Evolutionary conservation across 1,284 basidiomycete genomes (phyloP).

Genomic region (Omphalotus olearius): DNA sequence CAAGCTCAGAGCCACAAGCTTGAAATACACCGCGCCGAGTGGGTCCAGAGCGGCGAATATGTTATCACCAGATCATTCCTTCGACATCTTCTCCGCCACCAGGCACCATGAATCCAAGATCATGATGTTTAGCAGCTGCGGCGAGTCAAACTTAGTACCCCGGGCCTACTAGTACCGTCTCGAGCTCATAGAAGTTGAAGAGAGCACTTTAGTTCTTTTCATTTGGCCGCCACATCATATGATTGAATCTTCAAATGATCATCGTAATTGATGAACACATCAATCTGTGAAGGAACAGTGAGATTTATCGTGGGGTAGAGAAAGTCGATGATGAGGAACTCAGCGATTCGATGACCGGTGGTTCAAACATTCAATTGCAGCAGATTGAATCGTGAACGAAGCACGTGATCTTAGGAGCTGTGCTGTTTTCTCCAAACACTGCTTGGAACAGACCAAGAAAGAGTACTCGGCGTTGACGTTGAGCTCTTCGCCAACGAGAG

Average conservation of each 20-base stretch:
- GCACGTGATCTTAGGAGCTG: background rate
- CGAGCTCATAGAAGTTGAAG: too few species aligned
- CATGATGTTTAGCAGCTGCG: too few species aligned
- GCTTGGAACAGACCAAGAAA: constrained; percentile 1
- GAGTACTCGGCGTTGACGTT: constrained; percentile 4
- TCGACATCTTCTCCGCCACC: too few species aligned
- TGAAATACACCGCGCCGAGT: too few species aligned
- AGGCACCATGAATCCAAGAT: too few species aligned
- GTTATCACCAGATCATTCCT: too few species aligned
- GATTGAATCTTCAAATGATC: constrained; percentile 3
- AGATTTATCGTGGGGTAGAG: constrained; percentile 1
- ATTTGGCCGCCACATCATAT: background rate
- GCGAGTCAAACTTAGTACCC: too few species aligned
- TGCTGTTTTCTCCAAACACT: background rate
- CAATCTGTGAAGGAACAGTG: background rate
- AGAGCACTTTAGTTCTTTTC: too few species aligned
- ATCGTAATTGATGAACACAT: constrained; percentile 1
- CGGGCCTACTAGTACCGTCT: too few species aligned
- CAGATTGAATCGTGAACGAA: background rate
- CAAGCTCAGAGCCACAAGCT: too few species aligned
- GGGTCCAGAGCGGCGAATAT: too few species aligned
- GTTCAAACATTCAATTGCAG: constrained; percentile 3
- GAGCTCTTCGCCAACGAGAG: constrained; percentile 1
- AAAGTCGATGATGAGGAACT: background rate
- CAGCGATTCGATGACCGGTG: background rate